Conservation (phyloP, 208 protist genomes). For the Sergeia podlipaevii region DNA sequence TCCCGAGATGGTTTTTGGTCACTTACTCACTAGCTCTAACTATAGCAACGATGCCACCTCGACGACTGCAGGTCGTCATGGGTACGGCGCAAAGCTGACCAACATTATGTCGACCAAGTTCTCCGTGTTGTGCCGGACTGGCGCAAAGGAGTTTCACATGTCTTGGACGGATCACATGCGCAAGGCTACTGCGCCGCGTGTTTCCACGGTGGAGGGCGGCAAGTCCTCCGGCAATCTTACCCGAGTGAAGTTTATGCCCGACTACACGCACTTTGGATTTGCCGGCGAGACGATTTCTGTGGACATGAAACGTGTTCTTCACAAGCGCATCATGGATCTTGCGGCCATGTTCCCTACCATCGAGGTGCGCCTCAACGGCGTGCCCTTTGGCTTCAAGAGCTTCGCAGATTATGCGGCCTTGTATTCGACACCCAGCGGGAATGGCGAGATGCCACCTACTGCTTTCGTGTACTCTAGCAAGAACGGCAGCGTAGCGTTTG, state of each 20-base stretch:
- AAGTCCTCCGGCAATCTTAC: constrained; percentile 70
- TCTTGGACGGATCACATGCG: constrained; percentile 98
- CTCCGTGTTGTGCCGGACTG: constrained; percentile 89
- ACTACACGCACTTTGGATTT: constrained; percentile 85
- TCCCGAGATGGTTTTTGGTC: constrained; percentile 97
- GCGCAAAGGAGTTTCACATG: constrained; percentile 92
- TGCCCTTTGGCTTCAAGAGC: constrained; percentile 87
- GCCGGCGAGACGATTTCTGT: constrained; percentile 60
- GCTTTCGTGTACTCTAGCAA: constrained; percentile 77
- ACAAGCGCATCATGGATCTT: constrained; percentile 92
- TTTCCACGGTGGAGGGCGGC: constrained; percentile 60
- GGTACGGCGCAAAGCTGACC: constrained; percentile 97
- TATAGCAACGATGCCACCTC: constrained; percentile 94
- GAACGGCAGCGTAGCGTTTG: constrained; percentile 65
- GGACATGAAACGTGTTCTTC: constrained; percentile 85
- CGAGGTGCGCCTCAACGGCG: constrained; percentile 96
- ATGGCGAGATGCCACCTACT: constrained; percentile 42
- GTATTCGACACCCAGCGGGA: constrained; percentile 44
- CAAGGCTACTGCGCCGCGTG: constrained; percentile 85
- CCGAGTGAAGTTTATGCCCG: constrained; percentile 83
- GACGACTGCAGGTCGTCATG: constrained; percentile 95
- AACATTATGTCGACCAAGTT: constrained; percentile 99
- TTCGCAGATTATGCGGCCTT: constrained; percentile 97
- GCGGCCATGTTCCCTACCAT: constrained; percentile 89
- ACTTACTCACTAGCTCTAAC: constrained; percentile 96